phyloP scores from a whole-genome alignment of 805 yeast species.

The Candida sakaeoensis region DNA sequence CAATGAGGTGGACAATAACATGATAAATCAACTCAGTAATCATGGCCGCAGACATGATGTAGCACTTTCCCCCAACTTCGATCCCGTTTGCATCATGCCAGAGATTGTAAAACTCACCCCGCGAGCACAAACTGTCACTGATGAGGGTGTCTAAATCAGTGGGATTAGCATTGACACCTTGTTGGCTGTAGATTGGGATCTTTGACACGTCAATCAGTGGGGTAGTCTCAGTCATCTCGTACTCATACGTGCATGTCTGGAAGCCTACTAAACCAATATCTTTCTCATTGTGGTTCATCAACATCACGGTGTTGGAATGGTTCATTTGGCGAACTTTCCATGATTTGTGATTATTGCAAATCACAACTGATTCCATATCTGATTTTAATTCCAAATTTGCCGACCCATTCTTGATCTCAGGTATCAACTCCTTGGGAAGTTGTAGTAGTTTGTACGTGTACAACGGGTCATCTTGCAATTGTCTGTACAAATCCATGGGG shows the following conservation, averaged over 20 bases:
- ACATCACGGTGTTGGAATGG: slow-evolving; percentile 80
- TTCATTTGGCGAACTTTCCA: slow-evolving; percentile 72
- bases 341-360: slow-evolving; percentile 58
- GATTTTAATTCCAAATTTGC: slow-evolving; percentile 35
- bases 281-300: slow-evolving; percentile 31
- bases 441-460: slow-evolving; percentile 48
- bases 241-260: slow-evolving; percentile 27
- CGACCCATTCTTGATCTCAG: slow-evolving; percentile 27
- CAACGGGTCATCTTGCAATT: slow-evolving; percentile 11
- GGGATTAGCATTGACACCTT: too few species aligned
- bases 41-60: slow-evolving; percentile 21
- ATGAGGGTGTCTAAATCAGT: too few species aligned
- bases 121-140: slow-evolving; percentile 53
- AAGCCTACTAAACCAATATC: slow-evolving; percentile 27
- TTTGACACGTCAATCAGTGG: slow-evolving; percentile 29
- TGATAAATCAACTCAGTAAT: slow-evolving; percentile 25
- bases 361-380: slow-evolving; percentile 38
- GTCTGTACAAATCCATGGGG: slow-evolving; percentile 12
- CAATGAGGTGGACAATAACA: slow-evolving; percentile 26
- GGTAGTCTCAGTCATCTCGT: slow-evolving; percentile 26
- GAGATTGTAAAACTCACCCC: slow-evolving; percentile 43
- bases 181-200: slow-evolving; percentile 25
- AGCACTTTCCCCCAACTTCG: slow-evolving; percentile 43
- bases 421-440: slow-evolving; percentile 42
- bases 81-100: slow-evolving; percentile 61